phyloP scores from a whole-genome alignment of 306 rosid species.

The Macrotyloma uniflorum region DNA sequence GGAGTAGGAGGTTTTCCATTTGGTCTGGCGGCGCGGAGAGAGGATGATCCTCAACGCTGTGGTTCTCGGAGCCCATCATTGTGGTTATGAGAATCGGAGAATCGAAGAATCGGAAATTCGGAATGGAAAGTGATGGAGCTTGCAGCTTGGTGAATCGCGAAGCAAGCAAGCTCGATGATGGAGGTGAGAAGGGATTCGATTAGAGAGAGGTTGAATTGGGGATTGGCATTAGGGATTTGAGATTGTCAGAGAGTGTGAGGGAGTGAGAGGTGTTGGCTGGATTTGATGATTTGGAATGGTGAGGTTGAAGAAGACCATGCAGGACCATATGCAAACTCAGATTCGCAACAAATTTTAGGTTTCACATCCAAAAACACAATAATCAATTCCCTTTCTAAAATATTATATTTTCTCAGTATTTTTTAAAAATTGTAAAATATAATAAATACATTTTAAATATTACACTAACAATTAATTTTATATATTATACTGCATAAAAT shows the following conservation, averaged over 20 bases:
- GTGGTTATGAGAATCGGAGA: neutral
- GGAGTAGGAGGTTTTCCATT: constrained; percentile 65
- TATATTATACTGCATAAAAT: too few species aligned
- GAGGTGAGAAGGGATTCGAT: neutral
- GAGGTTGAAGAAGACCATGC: constrained; percentile 51
- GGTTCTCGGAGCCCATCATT: constrained; percentile 92
- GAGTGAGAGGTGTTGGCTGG: neutral
- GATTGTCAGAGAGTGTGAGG: neutral
- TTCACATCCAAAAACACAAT: neutral
- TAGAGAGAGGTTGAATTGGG: constrained; percentile 25
- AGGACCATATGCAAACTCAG: neutral
- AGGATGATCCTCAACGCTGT: constrained; percentile 51
- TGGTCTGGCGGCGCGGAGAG: constrained; percentile 55
- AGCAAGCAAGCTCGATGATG: constrained; percentile 10
- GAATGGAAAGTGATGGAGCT: neutral
- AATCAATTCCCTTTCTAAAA: too few species aligned
- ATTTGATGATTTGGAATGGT: constrained; percentile 20
- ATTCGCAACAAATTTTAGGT: neutral
- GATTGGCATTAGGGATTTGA: constrained; percentile 28
- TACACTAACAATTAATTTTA: too few species aligned
- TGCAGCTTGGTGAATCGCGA: constrained; percentile 3
- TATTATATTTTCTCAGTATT: too few species aligned
- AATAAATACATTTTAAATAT: too few species aligned
- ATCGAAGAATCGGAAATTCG: neutral
- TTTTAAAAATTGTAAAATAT: too few species aligned